A percentile compares a stretch with the other conserved stretches of the same genome.
Conservation (phyloP, 2,329 filamentous ascomycete genomes). For the Zelopaecilomyces penicillatus region DNA sequence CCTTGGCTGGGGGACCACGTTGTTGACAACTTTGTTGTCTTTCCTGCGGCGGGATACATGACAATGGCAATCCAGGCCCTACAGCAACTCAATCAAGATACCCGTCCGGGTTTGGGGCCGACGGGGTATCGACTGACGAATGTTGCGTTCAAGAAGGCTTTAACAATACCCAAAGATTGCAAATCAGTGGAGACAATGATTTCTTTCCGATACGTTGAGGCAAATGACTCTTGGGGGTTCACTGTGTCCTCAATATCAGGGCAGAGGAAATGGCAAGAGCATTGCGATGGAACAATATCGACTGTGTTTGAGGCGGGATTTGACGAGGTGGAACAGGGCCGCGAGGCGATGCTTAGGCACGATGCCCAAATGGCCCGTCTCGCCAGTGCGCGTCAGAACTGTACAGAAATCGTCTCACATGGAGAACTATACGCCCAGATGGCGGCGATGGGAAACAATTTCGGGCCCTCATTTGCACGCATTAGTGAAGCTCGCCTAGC, state of each 20-base stretch:
- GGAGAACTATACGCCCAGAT: not conserved
- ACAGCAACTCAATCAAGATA: slow-evolving; percentile 13
- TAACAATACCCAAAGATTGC: slow-evolving; percentile 1
- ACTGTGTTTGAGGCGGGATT: not conserved
- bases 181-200: not conserved
- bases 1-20: slow-evolving; percentile 29
- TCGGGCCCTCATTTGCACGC: slow-evolving; percentile 1
- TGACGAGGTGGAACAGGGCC: not conserved
- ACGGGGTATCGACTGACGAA: slow-evolving; percentile 1
- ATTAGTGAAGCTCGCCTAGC: not conserved
- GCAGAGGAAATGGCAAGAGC: slow-evolving; percentile 4
- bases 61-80: slow-evolving; percentile 41
- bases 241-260: slow-evolving; percentile 1
- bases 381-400: too few species aligned
- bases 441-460: not conserved
- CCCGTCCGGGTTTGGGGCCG: not conserved
- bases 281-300: not conserved
- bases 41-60: slow-evolving; percentile 42
- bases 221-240: not conserved
- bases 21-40: slow-evolving; percentile 32
- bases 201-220: not conserved
- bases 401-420: not conserved
- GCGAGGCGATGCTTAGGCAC: too few species aligned
- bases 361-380: too few species aligned
- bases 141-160: not conserved